These are phyloP conservation scores for Quaeritorhiza haematococci DNA, from an alignment of 371 early-diverging fungal species.

Conservation along the genomic window DNA sequence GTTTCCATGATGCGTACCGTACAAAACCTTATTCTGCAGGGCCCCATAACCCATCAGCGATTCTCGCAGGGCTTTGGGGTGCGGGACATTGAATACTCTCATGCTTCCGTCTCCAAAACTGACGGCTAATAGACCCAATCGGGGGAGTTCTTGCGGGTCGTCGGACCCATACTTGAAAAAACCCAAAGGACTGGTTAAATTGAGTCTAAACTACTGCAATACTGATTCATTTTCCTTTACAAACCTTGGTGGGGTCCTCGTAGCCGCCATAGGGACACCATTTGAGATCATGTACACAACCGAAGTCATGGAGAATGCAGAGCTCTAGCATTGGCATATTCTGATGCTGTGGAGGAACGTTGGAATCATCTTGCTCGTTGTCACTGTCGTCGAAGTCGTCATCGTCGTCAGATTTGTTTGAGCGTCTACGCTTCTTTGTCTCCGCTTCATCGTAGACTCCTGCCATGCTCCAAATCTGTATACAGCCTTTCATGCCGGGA, in stretches of 20 bases:
- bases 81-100: constrained; percentile 51
- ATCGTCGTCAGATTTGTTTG: neutral
- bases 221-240: neutral
- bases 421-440: neutral
- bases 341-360: constrained; percentile 12
- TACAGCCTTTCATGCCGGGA: constrained; percentile 17
- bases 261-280: constrained; percentile 56
- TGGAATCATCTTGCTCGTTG: neutral
- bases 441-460: neutral
- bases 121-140: constrained; percentile 53
- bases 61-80: constrained; percentile 37
- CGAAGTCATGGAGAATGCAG: constrained; percentile 55
- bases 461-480: constrained; percentile 54
- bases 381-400: neutral
- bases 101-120: constrained; percentile 54
- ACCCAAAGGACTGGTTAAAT: neutral
- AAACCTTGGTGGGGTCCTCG: constrained; percentile 17
- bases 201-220: neutral
- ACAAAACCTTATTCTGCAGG: neutral
- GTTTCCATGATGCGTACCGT: constrained; percentile 6
- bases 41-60: constrained; percentile 6
- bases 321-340: constrained; percentile 50
- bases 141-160: constrained; percentile 9
- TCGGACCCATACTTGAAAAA: neutral
- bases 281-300: constrained; percentile 45